Percentiles rank a stretch among this genome's conserved stretches.
phyloP scores from a whole-genome alignment of 768 basidiomycete genomes.

The Suillus spraguei region DNA sequence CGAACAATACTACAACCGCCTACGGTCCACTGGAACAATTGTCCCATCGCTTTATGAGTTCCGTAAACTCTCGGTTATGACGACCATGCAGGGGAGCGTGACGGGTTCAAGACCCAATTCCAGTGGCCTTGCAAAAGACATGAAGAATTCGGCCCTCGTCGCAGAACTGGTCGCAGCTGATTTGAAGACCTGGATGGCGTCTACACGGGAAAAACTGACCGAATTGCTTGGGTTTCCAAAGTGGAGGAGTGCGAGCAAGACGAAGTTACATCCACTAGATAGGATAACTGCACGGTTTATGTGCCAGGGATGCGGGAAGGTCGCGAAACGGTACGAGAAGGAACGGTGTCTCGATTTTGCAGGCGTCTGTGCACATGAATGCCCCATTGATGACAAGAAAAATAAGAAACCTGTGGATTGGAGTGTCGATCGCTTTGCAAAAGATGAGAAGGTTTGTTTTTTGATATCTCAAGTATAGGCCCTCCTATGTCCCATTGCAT shows the following conservation, averaged over 20 bases:
- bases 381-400: slow-evolving; percentile 34
- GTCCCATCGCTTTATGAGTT: slow-evolving; percentile 54
- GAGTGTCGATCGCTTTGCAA: slow-evolving; percentile 54
- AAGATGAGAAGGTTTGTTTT: slow-evolving; percentile 54
- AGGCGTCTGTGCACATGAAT: slow-evolving; percentile 62
- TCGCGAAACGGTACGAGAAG: slow-evolving; percentile 35
- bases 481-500: neutral
- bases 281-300: slow-evolving; percentile 60
- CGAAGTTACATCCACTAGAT: slow-evolving; percentile 54
- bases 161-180: slow-evolving; percentile 43
- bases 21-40: slow-evolving; percentile 38
- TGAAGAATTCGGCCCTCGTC: slow-evolving; percentile 34
- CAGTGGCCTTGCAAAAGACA: slow-evolving; percentile 25
- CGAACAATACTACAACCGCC: slow-evolving; percentile 45
- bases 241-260: slow-evolving; percentile 54
- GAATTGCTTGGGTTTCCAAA: slow-evolving; percentile 47
- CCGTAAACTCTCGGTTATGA: slow-evolving; percentile 49
- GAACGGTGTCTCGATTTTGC: slow-evolving; percentile 57
- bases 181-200: slow-evolving; percentile 49
- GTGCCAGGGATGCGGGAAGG: slow-evolving; percentile 53
- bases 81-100: slow-evolving; percentile 28
- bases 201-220: slow-evolving; percentile 47
- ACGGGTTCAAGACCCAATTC: slow-evolving; percentile 3
- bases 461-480: neutral
- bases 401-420: slow-evolving; percentile 38